Evolutionary conservation across 2,329 filamentous ascomycete species (phyloP), one percentile per base, ranked within the genome.

Genomic region (Madurella fahalii): DNA sequence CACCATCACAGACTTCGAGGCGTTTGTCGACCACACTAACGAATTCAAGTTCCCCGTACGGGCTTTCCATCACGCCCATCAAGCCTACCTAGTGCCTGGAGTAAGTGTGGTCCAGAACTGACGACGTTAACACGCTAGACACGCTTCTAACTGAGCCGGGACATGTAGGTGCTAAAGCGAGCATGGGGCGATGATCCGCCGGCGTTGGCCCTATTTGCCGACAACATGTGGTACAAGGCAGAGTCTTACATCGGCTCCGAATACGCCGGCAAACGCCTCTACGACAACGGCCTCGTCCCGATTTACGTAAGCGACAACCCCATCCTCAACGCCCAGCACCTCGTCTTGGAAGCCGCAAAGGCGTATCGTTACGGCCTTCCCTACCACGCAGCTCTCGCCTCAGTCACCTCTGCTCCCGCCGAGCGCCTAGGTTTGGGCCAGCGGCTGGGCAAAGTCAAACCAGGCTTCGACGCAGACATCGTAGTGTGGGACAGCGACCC

Each of bases 291-390:
- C 30, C 74, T 88, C 25, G 86, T 83, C 0, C 77, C 83, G 1
- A 78, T 86, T n/a, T 87, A 85, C 59, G 84, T 87, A 11, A 83
- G 79, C 57, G 84, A 87, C 64, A 88, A 87, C 64, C 85, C 85
- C 0, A 83, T 86, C 0, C 68, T 87, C 52, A 87, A 86, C 61
- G 84, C 83, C 1, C 84, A 87, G 65, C 84, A 87, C 57, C 82
- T 87, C 2, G 72, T 87, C 1, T 84, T 86, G 42, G 84, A 84
- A 63, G 81, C 81, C 7, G 81, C 79, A 46, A 83, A 82, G 68
- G 78, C 70, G 2, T 80, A 80, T 59, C 77, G 77, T 47, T 84
- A 82, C 58, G 81, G 82, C 1, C 71, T 85, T 48, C 79, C 81
- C 0, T 84, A 84, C 60, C 79, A 84, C 51, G 79, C 73, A 2